Percentiles rank a stretch among this genome's conserved stretches.
Conservation (phyloP, 2,329 filamentous ascomycete species). For the Arthrobotrys musiformis region DNA sequence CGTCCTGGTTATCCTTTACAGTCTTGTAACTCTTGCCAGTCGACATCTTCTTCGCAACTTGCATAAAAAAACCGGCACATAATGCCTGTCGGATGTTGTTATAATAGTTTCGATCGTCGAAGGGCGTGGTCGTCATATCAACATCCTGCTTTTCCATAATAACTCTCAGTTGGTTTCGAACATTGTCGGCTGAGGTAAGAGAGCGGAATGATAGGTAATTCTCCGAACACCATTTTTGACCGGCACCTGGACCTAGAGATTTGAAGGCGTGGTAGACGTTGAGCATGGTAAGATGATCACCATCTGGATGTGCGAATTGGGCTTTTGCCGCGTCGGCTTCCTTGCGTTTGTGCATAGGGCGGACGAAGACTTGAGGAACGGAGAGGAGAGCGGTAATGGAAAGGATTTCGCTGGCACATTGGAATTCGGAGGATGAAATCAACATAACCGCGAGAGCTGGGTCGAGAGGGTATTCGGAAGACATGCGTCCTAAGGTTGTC, state of each 20-base stretch:
- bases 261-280: constrained; percentile 99
- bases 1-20: constrained; percentile 94
- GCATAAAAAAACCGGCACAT: constrained; percentile 98
- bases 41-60: constrained; percentile 92
- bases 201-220: constrained; percentile 93
- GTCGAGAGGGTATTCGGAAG: constrained; percentile 95
- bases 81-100: constrained; percentile 94
- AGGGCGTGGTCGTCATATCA: constrained; percentile 86
- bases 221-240: constrained; percentile 92
- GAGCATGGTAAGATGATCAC: constrained; percentile 93
- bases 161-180: constrained; percentile 87
- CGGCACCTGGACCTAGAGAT: constrained; percentile 66
- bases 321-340: constrained; percentile 97
- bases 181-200: constrained; percentile 91
- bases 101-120: constrained; percentile 97
- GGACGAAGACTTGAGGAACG: constrained; percentile 91
- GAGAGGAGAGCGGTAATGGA: constrained; percentile 94
- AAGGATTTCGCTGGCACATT: constrained; percentile 97
- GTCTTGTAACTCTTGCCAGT: constrained; percentile 91
- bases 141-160: constrained; percentile 96
- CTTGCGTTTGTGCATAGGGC: constrained; percentile 84
- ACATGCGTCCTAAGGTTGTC: constrained; percentile 83
- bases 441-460: constrained; percentile 96
- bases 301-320: constrained; percentile 89
- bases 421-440: constrained; percentile 96